Conservation (phyloP, 192 early-diverging fungal genomes). For the Gaertneriomyces sp. region DNA sequence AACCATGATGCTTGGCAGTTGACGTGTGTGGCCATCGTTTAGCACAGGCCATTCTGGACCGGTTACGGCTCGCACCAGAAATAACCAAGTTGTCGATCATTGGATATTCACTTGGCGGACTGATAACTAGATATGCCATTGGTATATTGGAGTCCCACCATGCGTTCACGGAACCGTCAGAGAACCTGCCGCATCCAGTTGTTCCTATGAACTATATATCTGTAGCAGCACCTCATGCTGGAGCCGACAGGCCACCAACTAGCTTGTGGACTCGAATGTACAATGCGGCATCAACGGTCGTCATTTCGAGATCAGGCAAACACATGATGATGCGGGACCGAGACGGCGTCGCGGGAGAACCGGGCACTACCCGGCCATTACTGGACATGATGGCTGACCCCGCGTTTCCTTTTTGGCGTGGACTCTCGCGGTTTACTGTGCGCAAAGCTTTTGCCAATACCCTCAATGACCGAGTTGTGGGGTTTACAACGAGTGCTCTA, state of each 20-base stretch:
- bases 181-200: not conserved
- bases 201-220: slow-evolving; percentile 41
- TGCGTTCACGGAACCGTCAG: slow-evolving; percentile 14
- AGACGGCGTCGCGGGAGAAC: slow-evolving; percentile 4
- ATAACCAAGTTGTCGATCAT: slow-evolving; percentile 44
- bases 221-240: slow-evolving; percentile 49
- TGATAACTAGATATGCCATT: slow-evolving; percentile 46
- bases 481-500: slow-evolving; percentile 21
- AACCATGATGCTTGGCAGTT: not conserved
- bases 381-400: slow-evolving; percentile 39
- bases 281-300: slow-evolving; percentile 9
- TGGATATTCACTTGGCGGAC: slow-evolving; percentile 52
- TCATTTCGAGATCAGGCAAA: slow-evolving; percentile 23
- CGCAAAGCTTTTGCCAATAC: slow-evolving; percentile 33
- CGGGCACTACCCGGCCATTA: slow-evolving; percentile 19
- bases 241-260: slow-evolving; percentile 13
- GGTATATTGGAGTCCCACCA: slow-evolving; percentile 41
- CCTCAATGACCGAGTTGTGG: slow-evolving; percentile 33
- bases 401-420: slow-evolving; percentile 28
- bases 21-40: slow-evolving; percentile 22
- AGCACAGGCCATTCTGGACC: slow-evolving; percentile 10
- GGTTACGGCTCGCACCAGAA: slow-evolving; percentile 12
- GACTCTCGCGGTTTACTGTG: slow-evolving; percentile 21
- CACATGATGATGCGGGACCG: slow-evolving; percentile 32
- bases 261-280: slow-evolving; percentile 15